A percentile compares a stretch with the other conserved stretches of the same genome.
These are phyloP conservation scores for Zelonia costaricensis DNA, from an alignment of 208 protist species.

Conservation along the genomic window DNA sequence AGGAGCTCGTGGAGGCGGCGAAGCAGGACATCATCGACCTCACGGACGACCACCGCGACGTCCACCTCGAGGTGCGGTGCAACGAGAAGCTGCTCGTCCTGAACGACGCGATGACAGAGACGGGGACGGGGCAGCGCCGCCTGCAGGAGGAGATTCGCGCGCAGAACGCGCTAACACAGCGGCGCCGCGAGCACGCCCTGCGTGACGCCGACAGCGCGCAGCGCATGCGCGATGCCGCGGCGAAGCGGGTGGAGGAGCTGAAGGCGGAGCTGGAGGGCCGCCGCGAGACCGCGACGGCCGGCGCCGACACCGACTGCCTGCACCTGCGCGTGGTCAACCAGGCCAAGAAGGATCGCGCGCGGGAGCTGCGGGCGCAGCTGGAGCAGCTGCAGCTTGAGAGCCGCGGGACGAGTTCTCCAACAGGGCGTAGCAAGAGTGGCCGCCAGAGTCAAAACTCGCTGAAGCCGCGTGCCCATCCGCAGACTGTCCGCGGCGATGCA, in stretches of 20 bases:
- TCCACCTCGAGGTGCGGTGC: constrained; percentile 63
- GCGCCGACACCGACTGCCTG: constrained; percentile 12
- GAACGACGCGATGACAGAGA: constrained; percentile 33
- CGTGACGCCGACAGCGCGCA: constrained; percentile 55
- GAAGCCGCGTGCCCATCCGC: too few species aligned
- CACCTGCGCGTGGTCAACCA: constrained; percentile 36
- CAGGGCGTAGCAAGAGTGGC: too few species aligned
- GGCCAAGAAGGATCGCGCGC: constrained; percentile 35
- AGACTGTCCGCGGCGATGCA: constrained; percentile 25
- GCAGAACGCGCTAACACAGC: constrained; percentile 59
- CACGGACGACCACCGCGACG: constrained; percentile 54
- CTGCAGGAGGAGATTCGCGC: constrained; percentile 69
- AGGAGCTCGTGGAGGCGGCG: constrained; percentile 41
- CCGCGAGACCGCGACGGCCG: constrained; percentile 3
- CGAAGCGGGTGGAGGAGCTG: constrained; percentile 41
- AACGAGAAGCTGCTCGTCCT: constrained; percentile 77
- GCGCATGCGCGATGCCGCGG: constrained; percentile 42
- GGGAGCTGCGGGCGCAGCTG: constrained; percentile 35
- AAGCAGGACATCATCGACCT: constrained; percentile 58
- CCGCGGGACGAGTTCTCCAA: too few species aligned
- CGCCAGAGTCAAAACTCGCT: too few species aligned
- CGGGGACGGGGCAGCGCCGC: constrained; percentile 34
- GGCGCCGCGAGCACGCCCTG: constrained; percentile 50
- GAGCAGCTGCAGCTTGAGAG: constrained; percentile 1
- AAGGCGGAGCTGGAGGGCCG: constrained; percentile 24